Conservation (phyloP, 163 green algal species). For the Prototheca wickerhamii region DNA sequence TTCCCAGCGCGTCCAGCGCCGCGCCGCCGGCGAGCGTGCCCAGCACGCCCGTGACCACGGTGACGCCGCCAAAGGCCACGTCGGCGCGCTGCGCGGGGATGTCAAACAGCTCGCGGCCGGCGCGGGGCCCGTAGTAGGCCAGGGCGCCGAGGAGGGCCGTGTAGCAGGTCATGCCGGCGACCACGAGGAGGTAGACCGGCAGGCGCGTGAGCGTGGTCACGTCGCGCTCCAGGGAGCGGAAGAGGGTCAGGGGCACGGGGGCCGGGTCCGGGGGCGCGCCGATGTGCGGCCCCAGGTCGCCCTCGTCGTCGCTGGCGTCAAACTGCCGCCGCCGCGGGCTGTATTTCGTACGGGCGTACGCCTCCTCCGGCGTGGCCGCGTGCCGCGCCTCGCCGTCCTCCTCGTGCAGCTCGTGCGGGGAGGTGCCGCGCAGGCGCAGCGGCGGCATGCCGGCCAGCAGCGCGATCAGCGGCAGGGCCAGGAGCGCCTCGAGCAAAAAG, state of each 20-base stretch:
- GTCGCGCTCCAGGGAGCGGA: conserved; percentile 6
- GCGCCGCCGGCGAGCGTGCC: conserved; percentile 64
- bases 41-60: conserved; percentile 70
- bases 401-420: not conserved
- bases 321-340: no score
- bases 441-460: conserved; percentile 54
- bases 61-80: conserved; percentile 79
- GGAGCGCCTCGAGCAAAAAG: conserved; percentile 63
- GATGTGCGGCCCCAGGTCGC: no score
- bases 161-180: conserved; percentile 28
- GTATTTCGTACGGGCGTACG: not conserved
- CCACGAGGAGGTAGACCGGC: conserved; percentile 28
- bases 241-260: no score
- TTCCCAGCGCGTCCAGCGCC: conserved; percentile 61
- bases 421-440: conserved; percentile 37
- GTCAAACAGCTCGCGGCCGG: conserved; percentile 64
- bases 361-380: conserved; percentile 2
- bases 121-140: conserved; percentile 84
- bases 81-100: conserved; percentile 52
- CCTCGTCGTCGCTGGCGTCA: no score
- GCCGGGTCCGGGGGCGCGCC: no score
- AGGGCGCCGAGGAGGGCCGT: conserved; percentile 72
- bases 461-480: conserved; percentile 76
- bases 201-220: conserved; percentile 13
- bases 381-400: no score